A percentile compares a stretch with the other conserved stretches of the same genome.
These are phyloP conservation scores for Cylindricascospora bacillispora DNA, from an alignment of 1,139 yeast species.

Conservation along the genomic window DNA sequence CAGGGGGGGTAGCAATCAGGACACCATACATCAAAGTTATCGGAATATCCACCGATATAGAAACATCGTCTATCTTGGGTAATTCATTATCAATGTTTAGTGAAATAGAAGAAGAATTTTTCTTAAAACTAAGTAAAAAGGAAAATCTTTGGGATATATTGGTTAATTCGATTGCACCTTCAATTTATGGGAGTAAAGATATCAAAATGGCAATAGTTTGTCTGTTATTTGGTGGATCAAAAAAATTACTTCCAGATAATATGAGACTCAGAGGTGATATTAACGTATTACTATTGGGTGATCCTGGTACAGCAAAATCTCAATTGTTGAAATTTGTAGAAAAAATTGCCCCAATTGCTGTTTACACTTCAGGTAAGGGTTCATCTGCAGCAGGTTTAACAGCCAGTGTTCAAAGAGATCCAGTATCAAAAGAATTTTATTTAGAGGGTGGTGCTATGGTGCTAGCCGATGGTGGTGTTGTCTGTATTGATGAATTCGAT, in stretches of 20 bases:
- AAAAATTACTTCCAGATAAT: constrained; percentile 86
- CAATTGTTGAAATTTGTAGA: constrained; percentile 91
- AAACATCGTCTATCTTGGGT: constrained; percentile 52
- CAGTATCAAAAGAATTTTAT: constrained; percentile 77
- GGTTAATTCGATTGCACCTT: constrained; percentile 89
- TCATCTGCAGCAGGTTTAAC: constrained; percentile 99
- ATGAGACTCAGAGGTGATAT: constrained; percentile 96
- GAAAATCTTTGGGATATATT: constrained; percentile 78
- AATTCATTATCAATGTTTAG: constrained; percentile 49
- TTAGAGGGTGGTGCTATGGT: constrained; percentile 99
- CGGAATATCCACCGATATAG: constrained; percentile 77
- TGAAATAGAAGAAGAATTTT: constrained; percentile 91
- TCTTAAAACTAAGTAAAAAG: constrained; percentile 62
- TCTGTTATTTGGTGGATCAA: constrained; percentile 86
- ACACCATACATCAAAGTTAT: constrained; percentile 82
- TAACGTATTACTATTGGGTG: constrained; percentile 85
- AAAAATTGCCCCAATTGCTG: constrained; percentile 87
- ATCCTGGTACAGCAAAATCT: constrained; percentile 98
- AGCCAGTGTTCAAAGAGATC: constrained; percentile 91
- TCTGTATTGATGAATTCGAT: constrained; percentile 97
- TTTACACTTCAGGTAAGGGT: constrained; percentile 97
- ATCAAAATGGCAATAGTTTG: constrained; percentile 91
- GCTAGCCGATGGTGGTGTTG: constrained; percentile 97
- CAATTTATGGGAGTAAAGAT: constrained; percentile 86
- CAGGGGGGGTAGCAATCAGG: constrained; percentile 65